A percentile compares a stretch with the other conserved stretches of the same genome.
phyloP scores from a whole-genome alignment of 805 yeast genomes.

The Teunomyces funiuensis region DNA sequence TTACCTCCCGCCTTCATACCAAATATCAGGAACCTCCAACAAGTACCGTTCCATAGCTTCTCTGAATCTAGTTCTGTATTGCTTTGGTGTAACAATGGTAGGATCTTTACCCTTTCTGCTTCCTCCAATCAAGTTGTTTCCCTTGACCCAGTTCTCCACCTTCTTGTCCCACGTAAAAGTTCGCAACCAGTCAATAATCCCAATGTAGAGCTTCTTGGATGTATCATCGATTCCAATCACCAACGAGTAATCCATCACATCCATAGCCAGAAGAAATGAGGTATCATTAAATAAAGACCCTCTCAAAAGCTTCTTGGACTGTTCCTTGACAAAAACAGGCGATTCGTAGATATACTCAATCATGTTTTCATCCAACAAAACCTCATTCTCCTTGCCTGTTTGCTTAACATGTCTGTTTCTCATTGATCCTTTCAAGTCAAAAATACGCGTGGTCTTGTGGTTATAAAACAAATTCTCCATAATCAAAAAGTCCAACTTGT shows the following conservation, averaged over 20 bases:
- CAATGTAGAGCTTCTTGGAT: conserved; percentile 75
- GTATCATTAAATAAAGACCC: conserved; percentile 96
- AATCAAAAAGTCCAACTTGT: conserved; percentile 86
- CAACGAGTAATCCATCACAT: conserved; percentile 96
- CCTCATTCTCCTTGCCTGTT: conserved; percentile 95
- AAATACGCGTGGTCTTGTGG: conserved; percentile 76
- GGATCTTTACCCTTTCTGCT: conserved; percentile 87
- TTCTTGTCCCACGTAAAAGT: conserved; percentile 99
- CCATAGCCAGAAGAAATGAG: conserved; percentile 89
- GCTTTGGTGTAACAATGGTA: conserved; percentile 95
- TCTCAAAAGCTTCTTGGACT: conserved; percentile 78
- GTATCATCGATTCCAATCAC: conserved; percentile 85
- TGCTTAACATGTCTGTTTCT: conserved; percentile 94
- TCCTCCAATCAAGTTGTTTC: conserved; percentile 75
- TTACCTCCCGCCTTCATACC: conserved; percentile 38
- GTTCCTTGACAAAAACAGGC: conserved; percentile 90
- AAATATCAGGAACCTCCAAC: conserved; percentile 86
- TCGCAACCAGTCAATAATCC: conserved; percentile 90
- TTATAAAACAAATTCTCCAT: conserved; percentile 95
- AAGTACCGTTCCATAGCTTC: conserved; percentile 98
- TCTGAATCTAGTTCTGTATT: conserved; percentile 88
- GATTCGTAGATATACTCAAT: conserved; percentile 95
- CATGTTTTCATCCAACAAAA: conserved; percentile 94
- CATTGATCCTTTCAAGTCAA: conserved; percentile 97
- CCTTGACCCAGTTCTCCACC: conserved; percentile 98